These are phyloP conservation scores for Pythium folliculosum DNA, from an alignment of 352 stramenopile species.

Conservation along the genomic window DNA sequence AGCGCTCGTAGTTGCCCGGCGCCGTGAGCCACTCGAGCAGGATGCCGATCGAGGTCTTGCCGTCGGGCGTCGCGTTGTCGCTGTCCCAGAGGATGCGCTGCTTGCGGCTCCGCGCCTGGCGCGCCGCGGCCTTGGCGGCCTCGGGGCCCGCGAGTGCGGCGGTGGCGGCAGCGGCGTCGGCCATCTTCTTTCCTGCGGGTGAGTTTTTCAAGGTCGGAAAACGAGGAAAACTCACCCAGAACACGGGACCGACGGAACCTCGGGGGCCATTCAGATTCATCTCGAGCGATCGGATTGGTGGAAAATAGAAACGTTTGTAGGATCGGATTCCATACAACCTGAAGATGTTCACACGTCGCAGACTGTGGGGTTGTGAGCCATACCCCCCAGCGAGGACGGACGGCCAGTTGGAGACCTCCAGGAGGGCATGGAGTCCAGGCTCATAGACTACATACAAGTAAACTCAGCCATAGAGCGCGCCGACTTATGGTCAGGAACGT, in stretches of 20 bases:
- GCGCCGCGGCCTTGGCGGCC: constrained; percentile 8
- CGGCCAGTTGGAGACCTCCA: background rate
- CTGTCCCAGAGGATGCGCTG: constrained; percentile 82
- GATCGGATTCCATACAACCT: background rate
- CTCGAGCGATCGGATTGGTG: constrained; percentile 13
- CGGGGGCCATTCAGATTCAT: constrained; percentile 29
- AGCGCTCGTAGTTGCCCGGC: constrained; percentile 66
- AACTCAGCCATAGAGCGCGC: no score
- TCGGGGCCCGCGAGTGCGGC: background rate
- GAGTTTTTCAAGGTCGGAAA: constrained; percentile 23
- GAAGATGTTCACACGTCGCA: constrained; percentile 24
- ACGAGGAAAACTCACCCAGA: no score
- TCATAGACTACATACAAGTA: no score
- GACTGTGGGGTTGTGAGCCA: background rate
- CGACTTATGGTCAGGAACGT: no score
- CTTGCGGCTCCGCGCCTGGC: constrained; percentile 32
- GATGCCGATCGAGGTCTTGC: constrained; percentile 74
- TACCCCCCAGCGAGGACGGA: no score
- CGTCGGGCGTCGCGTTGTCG: constrained; percentile 56
- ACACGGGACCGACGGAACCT: background rate
- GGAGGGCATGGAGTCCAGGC: no score
- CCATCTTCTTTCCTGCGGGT: constrained; percentile 9
- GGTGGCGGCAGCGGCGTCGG: background rate
- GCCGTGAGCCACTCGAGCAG: constrained; percentile 69
- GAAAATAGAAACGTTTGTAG: constrained; percentile 14